Evolutionary conservation across 2,329 filamentous ascomycete genomes (phyloP).

Genomic region (Colletotrichum horii): DNA sequence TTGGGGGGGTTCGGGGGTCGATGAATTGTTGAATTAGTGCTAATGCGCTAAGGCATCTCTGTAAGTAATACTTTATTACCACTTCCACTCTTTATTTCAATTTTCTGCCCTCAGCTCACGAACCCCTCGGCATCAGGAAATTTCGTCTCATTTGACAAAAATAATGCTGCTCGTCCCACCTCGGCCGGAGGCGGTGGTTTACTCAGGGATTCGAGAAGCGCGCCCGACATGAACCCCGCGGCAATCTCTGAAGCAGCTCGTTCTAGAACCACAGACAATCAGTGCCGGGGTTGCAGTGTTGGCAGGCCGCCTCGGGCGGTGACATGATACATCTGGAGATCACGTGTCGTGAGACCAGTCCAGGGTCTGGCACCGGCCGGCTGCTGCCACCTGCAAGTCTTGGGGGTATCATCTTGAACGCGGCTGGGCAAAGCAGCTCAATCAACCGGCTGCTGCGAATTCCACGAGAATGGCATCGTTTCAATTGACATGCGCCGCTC

Average conservation of each 20-base stretch:
- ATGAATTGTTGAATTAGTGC: constrained; percentile 13
- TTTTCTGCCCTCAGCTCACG: neutral
- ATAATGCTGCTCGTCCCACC: neutral
- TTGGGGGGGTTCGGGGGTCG: neutral
- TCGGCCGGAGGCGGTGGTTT: neutral
- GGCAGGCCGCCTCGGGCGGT: neutral
- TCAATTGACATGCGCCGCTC: neutral
- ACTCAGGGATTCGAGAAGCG: neutral
- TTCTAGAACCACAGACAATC: neutral
- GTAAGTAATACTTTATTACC: neutral
- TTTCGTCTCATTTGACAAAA: neutral
- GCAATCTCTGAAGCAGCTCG: neutral
- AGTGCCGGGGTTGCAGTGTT: neutral
- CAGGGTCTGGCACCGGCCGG: constrained; percentile 2
- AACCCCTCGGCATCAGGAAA: neutral
- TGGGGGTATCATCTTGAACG: neutral
- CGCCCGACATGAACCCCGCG: neutral
- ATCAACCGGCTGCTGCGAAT: neutral
- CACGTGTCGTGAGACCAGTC: neutral
- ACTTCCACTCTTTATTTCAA: neutral
- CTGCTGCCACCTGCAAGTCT: neutral
- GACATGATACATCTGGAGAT: neutral
- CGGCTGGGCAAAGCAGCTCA: neutral
- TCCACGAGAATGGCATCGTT: neutral
- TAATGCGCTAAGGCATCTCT: neutral